Conservation (phyloP, 306 rosid species). For the Sindora glabra region DNA sequence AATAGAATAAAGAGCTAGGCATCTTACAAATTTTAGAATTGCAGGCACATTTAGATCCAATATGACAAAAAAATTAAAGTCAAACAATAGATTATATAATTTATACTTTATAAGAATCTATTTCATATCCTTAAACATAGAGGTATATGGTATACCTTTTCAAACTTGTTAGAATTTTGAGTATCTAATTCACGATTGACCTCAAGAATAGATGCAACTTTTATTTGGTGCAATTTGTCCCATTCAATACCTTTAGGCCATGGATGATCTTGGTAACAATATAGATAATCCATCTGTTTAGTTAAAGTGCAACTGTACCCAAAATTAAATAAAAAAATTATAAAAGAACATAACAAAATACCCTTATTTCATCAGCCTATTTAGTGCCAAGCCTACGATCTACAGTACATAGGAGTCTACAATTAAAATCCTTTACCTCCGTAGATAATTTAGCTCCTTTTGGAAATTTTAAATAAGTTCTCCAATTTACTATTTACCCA, state of each 20-base stretch:
- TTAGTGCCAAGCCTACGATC: slow-evolving; percentile 97
- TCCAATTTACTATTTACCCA: slow-evolving; percentile 96
- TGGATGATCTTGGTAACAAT: slow-evolving; percentile 69
- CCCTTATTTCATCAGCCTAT: slow-evolving; percentile 98
- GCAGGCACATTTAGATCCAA: no score
- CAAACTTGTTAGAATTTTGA: slow-evolving; percentile 98
- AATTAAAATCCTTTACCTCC: slow-evolving; percentile 83
- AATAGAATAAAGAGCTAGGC: no score
- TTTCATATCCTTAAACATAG: slow-evolving; percentile 1
- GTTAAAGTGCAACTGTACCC: slow-evolving; percentile 19
- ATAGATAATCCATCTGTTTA: slow-evolving; percentile 18
- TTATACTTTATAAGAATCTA: no score
- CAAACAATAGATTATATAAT: no score
- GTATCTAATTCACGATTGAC: slow-evolving; percentile 95
- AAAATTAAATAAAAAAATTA: slow-evolving; percentile 21
- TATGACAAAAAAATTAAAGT: no score
- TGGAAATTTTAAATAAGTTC: slow-evolving; percentile 89
- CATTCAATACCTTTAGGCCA: slow-evolving; percentile 93
- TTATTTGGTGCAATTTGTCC: slow-evolving; percentile 83
- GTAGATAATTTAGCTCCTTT: slow-evolving; percentile 89
- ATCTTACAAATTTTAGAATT: no score
- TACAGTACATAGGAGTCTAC: slow-evolving; percentile 87
- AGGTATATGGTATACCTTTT: slow-evolving; percentile 52
- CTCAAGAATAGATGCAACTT: slow-evolving; percentile 97
- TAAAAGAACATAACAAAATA: slow-evolving; percentile 68